Evolutionary conservation across 805 yeast species (phyloP).

Genomic region (Cyberlindnera samutprakarnensis): DNA sequence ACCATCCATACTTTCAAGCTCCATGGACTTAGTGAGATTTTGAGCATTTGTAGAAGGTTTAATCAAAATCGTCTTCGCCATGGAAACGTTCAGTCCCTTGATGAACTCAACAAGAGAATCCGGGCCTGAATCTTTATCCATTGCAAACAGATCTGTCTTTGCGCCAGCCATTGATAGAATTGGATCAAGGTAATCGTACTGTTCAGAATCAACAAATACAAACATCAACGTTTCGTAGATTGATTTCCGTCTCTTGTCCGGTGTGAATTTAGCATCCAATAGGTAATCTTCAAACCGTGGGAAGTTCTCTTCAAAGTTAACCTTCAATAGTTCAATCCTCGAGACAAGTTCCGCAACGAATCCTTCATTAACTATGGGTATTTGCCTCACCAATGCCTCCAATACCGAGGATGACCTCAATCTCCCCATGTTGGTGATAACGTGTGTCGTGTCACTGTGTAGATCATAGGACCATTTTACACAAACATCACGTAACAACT

Average conservation of each 20-base stretch:
- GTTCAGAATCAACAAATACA: constrained; percentile 18
- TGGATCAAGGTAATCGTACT: constrained; percentile 15
- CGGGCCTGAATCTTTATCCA: background rate
- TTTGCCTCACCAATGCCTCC: constrained; percentile 24
- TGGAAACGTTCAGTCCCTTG: constrained; percentile 1
- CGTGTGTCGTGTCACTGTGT: constrained; percentile 15
- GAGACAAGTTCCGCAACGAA: constrained; percentile 16
- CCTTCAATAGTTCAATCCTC: constrained; percentile 8
- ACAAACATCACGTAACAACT: background rate
- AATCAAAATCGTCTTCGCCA: background rate
- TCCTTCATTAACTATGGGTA: constrained; percentile 23
- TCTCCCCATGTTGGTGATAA: constrained; percentile 5
- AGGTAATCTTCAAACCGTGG: constrained; percentile 21
- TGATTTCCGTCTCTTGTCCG: constrained; percentile 16
- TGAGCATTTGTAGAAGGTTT: background rate
- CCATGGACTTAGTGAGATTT: constrained; percentile 1
- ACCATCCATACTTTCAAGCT: background rate
- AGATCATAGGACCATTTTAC: constrained; percentile 6
- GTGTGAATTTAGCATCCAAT: constrained; percentile 18
- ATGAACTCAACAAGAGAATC: background rate
- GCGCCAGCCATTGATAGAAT: constrained; percentile 18
- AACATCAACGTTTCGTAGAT: constrained; percentile 21
- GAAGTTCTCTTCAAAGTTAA: constrained; percentile 15
- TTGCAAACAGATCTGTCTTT: background rate
- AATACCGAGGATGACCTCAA: constrained; percentile 10